These are phyloP conservation scores for Colletotrichum tropicale DNA, from an alignment of 2,329 filamentous ascomycete species.

Conservation along the genomic window DNA sequence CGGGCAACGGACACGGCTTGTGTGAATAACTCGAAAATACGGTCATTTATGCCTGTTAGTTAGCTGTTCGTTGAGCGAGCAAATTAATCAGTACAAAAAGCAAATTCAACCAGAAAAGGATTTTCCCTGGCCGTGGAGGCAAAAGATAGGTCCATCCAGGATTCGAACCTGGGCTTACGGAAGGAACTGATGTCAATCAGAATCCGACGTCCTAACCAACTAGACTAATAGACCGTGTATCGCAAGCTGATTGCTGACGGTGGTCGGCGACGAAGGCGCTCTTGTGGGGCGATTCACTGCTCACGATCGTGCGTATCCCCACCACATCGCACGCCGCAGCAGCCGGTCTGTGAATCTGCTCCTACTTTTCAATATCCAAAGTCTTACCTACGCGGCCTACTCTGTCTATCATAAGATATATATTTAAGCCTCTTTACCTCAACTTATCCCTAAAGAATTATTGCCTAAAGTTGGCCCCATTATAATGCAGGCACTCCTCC, in stretches of 20 bases:
- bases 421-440: too few relatives aligned
- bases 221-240: constrained; percentile 18
- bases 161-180: constrained; percentile 21
- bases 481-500: too few relatives aligned
- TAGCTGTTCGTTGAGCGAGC: neutral
- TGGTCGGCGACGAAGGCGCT: neutral
- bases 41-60: neutral
- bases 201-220: constrained; percentile 22
- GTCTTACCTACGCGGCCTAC: too few relatives aligned
- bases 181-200: constrained; percentile 4
- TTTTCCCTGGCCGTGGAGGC: neutral
- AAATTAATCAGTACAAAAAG: neutral
- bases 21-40: neutral
- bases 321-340: neutral
- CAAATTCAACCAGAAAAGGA: neutral
- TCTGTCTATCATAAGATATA: too few relatives aligned
- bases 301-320: neutral
- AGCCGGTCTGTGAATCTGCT: neutral
- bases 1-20: neutral
- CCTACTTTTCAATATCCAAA: too few relatives aligned
- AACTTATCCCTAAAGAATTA: too few relatives aligned
- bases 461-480: too few relatives aligned
- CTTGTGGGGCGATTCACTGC: neutral
- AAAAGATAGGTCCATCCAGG: constrained; percentile 18
- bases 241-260: neutral